Conservation (phyloP, 2,329 filamentous ascomycete species). For the Coniochaeta sp. region DNA sequence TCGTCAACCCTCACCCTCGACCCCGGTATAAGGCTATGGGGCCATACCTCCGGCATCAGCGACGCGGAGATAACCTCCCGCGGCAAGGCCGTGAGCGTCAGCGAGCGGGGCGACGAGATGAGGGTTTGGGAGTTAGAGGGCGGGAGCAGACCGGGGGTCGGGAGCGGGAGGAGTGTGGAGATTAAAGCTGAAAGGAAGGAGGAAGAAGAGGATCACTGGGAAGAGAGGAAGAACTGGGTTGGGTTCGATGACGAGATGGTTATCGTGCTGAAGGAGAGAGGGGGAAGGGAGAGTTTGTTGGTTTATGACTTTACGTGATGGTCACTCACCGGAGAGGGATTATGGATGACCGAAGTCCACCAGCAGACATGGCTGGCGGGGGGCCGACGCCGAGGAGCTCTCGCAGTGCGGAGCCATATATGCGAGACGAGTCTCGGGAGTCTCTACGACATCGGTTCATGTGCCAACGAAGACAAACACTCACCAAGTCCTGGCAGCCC, state of each 20-base stretch:
- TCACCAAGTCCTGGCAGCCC: no score
- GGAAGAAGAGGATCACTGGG: conserved; percentile 22
- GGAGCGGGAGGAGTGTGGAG: conserved; percentile 37
- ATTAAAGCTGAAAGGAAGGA: conserved; percentile 19
- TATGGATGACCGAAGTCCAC: no score
- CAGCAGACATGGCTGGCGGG: no score
- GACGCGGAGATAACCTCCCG: conserved; percentile 77
- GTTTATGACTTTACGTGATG: conserved; percentile 78
- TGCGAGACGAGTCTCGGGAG: no score
- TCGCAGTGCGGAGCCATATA: no score
- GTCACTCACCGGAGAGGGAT: not conserved
- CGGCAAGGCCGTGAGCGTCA: conserved; percentile 87
- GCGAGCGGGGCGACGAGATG: conserved; percentile 68
- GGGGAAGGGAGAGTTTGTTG: conserved; percentile 65
- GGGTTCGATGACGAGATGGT: conserved; percentile 90
- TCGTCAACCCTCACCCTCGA: conserved; percentile 61
- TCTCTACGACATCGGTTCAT: no score
- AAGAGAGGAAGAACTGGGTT: conserved; percentile 57
- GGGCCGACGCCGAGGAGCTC: no score
- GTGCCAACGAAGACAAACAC: no score
- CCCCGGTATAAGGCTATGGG: conserved; percentile 72
- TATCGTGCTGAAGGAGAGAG: conserved; percentile 68
- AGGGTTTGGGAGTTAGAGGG: conserved; percentile 88
- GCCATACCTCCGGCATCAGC: conserved; percentile 84
- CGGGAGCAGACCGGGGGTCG: conserved; percentile 26